A percentile compares a stretch with the other conserved stretches of the same genome.
Conservation (phyloP, 495 filamentous ascomycete genomes). For the Geoglossum glabrum region DNA sequence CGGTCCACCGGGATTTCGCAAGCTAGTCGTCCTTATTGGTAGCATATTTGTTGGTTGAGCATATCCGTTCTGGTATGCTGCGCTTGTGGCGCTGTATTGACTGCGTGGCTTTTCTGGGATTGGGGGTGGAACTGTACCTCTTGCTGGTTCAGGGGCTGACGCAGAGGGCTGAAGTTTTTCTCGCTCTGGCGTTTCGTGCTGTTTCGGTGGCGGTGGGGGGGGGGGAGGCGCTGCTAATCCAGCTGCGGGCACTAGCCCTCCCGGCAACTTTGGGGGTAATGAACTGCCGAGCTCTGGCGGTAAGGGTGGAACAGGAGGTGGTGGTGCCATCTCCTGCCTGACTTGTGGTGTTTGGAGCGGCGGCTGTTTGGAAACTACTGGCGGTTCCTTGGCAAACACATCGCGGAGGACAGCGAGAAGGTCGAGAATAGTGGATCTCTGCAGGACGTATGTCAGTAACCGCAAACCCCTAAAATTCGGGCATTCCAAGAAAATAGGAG, state of each 20-base stretch:
- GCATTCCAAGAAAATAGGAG: not conserved
- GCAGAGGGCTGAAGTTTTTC: not conserved
- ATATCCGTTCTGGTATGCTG: not conserved
- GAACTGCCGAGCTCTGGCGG: conserved; percentile 35
- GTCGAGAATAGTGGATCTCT: conserved; percentile 68
- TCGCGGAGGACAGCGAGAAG: conserved; percentile 67
- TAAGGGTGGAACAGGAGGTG: conserved; percentile 50
- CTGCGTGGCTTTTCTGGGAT: not conserved
- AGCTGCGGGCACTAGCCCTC: not conserved
- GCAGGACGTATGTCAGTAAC: not conserved
- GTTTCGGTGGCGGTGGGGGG: conserved; percentile 20
- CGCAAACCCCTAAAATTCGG: not conserved
- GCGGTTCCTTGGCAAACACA: conserved; percentile 86
- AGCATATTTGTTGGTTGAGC: not conserved
- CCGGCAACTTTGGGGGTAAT: not conserved
- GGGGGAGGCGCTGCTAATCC: conserved; percentile 7
- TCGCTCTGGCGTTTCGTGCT: not conserved
- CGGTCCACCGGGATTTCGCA: conserved; percentile 10
- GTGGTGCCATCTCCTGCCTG: conserved; percentile 25
- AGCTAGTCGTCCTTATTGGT: not conserved
- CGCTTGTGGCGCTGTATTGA: not conserved
- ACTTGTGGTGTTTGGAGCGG: conserved; percentile 23
- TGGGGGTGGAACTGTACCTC: conserved; percentile 10
- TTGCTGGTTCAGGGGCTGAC: not conserved
- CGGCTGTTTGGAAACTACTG: conserved; percentile 56